Conservation (phyloP, 192 early-diverging fungal species). For the Gigaspora rosea region DNA sequence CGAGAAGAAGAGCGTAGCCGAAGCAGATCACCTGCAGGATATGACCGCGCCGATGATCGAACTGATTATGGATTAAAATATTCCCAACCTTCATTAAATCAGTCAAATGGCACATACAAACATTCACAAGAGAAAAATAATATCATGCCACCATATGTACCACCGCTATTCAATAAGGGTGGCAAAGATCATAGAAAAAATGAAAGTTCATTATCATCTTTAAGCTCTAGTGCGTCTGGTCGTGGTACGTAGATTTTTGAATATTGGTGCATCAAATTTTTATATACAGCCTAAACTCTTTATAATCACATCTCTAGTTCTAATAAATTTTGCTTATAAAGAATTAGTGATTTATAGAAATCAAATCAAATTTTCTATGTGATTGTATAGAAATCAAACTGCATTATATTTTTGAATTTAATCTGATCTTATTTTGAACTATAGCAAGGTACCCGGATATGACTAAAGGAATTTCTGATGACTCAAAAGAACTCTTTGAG, state of each 20-base stretch:
- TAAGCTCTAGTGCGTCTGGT: background rate
- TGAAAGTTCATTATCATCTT: background rate
- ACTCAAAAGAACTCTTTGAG: slow-evolving; percentile 30
- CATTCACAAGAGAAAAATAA: background rate
- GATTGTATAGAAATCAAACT: too few relatives aligned
- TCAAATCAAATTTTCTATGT: too few relatives aligned
- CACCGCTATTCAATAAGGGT: background rate
- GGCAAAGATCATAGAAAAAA: background rate
- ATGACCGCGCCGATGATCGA: background rate
- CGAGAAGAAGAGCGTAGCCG: background rate
- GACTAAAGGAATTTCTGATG: background rate
- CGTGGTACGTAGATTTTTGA: background rate
- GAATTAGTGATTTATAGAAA: too few relatives aligned
- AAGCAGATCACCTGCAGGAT: slow-evolving; percentile 6
- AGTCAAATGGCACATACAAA: background rate
- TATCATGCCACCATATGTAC: background rate
- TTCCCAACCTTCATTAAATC: background rate
- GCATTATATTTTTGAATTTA: background rate
- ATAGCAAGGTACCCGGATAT: background rate
- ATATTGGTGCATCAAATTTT: background rate
- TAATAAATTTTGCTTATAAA: too few relatives aligned
- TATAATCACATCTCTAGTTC: too few relatives aligned
- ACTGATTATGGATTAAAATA: background rate
- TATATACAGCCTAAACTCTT: background rate
- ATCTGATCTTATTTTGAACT: background rate